Base-by-base conservation (phyloP, 2,329 filamentous ascomycete genomes). In the Zalaria sp. region DNA sequence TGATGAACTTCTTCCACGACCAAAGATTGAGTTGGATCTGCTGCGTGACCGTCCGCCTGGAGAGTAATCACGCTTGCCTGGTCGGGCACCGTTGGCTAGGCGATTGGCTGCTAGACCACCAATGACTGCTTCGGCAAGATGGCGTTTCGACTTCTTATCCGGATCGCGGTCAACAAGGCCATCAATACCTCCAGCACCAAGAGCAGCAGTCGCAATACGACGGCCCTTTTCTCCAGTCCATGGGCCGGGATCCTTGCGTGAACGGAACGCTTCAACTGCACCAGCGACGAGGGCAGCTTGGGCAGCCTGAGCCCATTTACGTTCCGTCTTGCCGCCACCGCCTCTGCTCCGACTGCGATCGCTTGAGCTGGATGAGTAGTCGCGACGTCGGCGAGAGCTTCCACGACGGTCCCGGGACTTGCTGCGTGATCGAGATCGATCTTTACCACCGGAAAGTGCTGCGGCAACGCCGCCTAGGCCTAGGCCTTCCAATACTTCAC, bases 221-320 rank as follows among this genome's bases (percentile, higher is more conserved):
- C 87, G 91, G 50, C 87, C 85, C 65, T 95, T 95, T 48, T 84
- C 82, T 32, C 88, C 89, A 48, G 80, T 82, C 87, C 88, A 95
- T 35, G 81, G 76, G 42, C 89, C 89, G 2, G 86, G 83, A 47
- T 91, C 83, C 54, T 89, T 93, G 58, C 88, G 80, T 43, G 87
- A 80, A 47, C 85, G 81, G 71, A 93, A 93, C 35, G 89, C 89
- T 62, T 95, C 88, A 42, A 87, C 83, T 34, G 88, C 89, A 53
- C 87, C 89, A 27, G 89, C 88, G 37, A 93, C 75, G 34, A 95
- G 70, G 18, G 88, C 91, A 29, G 89, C 88, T 68, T 91, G 89
- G 58, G 88, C 85, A 29, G 87, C 87, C 63, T 94, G 86, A 47
- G 69, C 65, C 68, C 68, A 71, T 49, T 71, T 69, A 46, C 61